Percentiles rank a stretch among this genome's conserved stretches.
These are phyloP conservation scores for Royoungia palumana DNA, from an alignment of 768 basidiomycete species.

Conservation along the genomic window DNA sequence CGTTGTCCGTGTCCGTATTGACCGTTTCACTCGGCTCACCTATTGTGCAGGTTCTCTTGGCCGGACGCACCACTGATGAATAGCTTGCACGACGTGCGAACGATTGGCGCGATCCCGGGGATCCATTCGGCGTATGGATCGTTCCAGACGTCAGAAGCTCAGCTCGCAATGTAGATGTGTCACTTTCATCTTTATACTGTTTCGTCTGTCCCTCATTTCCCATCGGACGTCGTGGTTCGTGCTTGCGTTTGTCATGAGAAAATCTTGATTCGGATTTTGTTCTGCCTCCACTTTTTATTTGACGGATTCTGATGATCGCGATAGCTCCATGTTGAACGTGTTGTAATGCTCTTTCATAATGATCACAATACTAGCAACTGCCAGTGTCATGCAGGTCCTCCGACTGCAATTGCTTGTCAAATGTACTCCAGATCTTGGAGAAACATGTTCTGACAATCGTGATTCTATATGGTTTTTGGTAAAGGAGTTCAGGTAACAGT, in stretches of 20 bases:
- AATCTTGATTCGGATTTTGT: neutral
- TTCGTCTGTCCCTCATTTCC: neutral
- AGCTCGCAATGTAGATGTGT: slow-evolving; percentile 22
- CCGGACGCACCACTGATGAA: slow-evolving; percentile 27
- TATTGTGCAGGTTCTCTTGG: slow-evolving; percentile 30
- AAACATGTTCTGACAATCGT: no score
- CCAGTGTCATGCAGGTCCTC: no score
- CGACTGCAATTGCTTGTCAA: no score
- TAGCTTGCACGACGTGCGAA: slow-evolving; percentile 17
- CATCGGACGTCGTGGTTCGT: neutral
- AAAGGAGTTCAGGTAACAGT: no score
- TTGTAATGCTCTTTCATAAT: no score
- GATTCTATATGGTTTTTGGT: no score
- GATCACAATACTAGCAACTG: no score
- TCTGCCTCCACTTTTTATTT: neutral
- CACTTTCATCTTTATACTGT: no score
- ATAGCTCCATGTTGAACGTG: no score
- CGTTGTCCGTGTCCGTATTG: neutral
- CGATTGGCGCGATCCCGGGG: slow-evolving; percentile 12
- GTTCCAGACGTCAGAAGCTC: slow-evolving; percentile 19
- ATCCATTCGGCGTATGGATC: slow-evolving; percentile 18
- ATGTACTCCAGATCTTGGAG: no score
- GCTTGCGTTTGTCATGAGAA: neutral
- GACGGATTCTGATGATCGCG: no score
- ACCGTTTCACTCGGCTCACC: neutral